These are phyloP conservation scores for Aspergillus carbonarius DNA, from an alignment of 2,329 filamentous ascomycete genomes.

Conservation along the genomic window DNA sequence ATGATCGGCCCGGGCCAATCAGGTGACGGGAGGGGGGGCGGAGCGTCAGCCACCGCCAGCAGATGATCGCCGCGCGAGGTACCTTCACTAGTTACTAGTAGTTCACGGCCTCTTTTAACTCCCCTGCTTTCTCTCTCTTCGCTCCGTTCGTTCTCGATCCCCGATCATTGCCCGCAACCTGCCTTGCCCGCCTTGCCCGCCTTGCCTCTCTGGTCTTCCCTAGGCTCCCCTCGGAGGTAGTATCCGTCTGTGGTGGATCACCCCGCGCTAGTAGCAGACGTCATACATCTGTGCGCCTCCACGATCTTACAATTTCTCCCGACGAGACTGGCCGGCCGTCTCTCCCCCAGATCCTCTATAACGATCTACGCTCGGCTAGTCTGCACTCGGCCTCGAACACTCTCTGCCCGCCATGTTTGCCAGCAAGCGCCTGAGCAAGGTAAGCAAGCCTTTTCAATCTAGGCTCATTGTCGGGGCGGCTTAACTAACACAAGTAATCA, in stretches of 20 bases:
- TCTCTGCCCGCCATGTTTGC: conserved; percentile 47
- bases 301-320: conserved; percentile 1
- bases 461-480: not conserved
- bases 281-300: conserved; percentile 19
- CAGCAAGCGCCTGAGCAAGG: conserved; percentile 49
- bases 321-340: not conserved
- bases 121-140: not conserved
- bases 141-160: not conserved
- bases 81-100: too few species aligned
- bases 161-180: not conserved
- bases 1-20: not conserved
- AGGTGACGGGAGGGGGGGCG: not conserved
- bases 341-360: not conserved
- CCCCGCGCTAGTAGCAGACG: conserved; percentile 20
- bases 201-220: not conserved
- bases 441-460: conserved; percentile 23
- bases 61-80: not conserved
- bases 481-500: conserved; percentile 23
- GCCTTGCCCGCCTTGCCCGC: not conserved
- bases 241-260: conserved; percentile 4
- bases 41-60: not conserved
- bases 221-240: not conserved
- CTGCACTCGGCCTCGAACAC: not conserved
- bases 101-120: not conserved
- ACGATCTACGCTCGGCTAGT: not conserved